These are phyloP conservation scores for Pulicaria dysenterica DNA, from an alignment of 129 eudicot genomes.

Conservation along the genomic window DNA sequence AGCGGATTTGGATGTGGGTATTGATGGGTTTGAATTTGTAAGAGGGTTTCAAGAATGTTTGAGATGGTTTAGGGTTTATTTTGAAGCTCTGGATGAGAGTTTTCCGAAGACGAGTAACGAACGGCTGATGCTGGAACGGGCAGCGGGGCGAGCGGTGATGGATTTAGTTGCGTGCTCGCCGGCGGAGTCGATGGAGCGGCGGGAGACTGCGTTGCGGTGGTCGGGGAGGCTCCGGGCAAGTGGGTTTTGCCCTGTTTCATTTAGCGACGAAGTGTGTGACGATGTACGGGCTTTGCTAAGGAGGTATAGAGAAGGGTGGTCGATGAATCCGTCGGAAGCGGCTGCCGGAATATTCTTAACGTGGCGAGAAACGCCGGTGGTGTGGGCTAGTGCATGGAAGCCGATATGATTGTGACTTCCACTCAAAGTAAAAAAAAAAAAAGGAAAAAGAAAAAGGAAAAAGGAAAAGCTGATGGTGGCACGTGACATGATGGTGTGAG, in stretches of 20 bases:
- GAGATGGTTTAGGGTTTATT: conserved; percentile 87
- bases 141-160: conserved; percentile 76
- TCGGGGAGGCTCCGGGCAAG: conserved; percentile 52
- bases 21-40: conserved; percentile 60
- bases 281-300: conserved; percentile 87
- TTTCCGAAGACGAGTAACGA: conserved; percentile 81
- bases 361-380: conserved; percentile 97
- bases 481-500: conserved; percentile 47
- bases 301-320: conserved; percentile 97
- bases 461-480: conserved; percentile 39
- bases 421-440: conserved; percentile 22
- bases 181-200: conserved; percentile 58
- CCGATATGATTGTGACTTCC: conserved; percentile 55
- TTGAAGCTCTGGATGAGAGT: conserved; percentile 71
- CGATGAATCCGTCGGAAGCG: conserved; percentile 53
- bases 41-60: conserved; percentile 77
- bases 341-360: conserved; percentile 82
- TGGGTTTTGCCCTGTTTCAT: conserved; percentile 51
- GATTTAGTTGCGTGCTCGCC: conserved; percentile 78
- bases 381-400: conserved; percentile 99
- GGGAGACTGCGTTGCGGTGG: conserved; percentile 82
- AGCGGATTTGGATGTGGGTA: conserved; percentile 67
- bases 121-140: conserved; percentile 72
- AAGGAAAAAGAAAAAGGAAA: conserved; percentile 3
- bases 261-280: conserved; percentile 85